Base-by-base conservation (phyloP, 305 asterid genomes). In the Fraxinus xanthoxyloides region DNA sequence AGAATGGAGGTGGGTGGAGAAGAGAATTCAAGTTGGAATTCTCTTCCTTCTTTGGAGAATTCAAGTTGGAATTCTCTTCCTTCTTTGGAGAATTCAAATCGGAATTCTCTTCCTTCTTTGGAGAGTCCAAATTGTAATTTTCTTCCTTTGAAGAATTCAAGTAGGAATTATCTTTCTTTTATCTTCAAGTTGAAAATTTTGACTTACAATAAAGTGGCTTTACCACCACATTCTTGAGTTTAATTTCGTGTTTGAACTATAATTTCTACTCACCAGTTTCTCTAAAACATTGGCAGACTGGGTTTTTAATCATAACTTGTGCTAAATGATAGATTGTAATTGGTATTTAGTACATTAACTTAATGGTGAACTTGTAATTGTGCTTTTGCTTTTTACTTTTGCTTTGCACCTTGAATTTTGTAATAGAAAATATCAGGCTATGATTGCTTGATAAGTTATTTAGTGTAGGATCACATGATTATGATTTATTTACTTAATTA, bases 371-470 rank as follows among this genome's bases (percentile, higher is more conserved):
- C 81, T 40, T 19, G 28, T 67, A 85, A 46, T 65, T 21, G 36
- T 75, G 38, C 65, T 21, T 23, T 77, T 85, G 75, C 38, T 77
- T 34, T n/a, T n/a, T n/a, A n/a, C n/a, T n/a, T n/a, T n/a, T n/a
- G n/a, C n/a, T n/a, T n/a, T n/a, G 75, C 80, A 69, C 28, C 67
- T 59, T 72, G 67, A 40, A 72, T 76, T 30, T 61, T 76, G 13
- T 56, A 19, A 34, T 32, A 32, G 36, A 23, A 79, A 72, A 35
- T 77, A 80, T 40, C 23, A 72, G 21, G 48, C 32, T 26, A 59
- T 70, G 78, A 32, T 17, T 69, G 31, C 21, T 72, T 19, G 82
- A 80, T 74, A 26, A 73, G 65, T 63, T 40, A 69, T 78, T 30
- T 31, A 72, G 78, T 38, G 81, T 30, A 30, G 38, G 54, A 35